Evolutionary conservation across 1,284 basidiomycete genomes (phyloP).

Genomic region (Flammula alnicola): DNA sequence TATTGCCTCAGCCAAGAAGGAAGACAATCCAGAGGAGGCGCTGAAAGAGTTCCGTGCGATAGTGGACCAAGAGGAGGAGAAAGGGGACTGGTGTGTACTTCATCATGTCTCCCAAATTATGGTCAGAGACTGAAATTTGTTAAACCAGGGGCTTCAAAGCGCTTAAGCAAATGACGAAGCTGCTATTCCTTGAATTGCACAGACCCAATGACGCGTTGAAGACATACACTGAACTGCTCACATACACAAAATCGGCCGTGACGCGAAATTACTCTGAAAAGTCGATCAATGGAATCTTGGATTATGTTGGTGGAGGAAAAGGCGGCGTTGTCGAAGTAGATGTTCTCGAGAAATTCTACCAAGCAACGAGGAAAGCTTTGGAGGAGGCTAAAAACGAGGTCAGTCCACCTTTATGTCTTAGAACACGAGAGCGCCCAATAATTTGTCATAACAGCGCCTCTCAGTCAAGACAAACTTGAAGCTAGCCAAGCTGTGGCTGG

Average conservation of each 20-base stretch:
- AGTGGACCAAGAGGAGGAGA: slow-evolving; percentile 86
- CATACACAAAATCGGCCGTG: slow-evolving; percentile 92
- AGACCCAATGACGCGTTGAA: slow-evolving; percentile 85
- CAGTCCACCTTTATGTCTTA: slow-evolving; percentile 27
- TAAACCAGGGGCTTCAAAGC: slow-evolving; percentile 94
- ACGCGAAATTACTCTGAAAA: slow-evolving; percentile 96
- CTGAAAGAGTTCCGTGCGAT: slow-evolving; percentile 87
- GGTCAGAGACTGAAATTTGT: slow-evolving; percentile 5
- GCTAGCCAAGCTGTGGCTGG: slow-evolving; percentile 96
- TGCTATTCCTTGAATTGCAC: slow-evolving; percentile 83
- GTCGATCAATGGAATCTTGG: slow-evolving; percentile 97
- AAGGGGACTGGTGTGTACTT: slow-evolving; percentile 87
- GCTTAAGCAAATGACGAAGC: slow-evolving; percentile 96
- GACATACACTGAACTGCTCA: slow-evolving; percentile 85
- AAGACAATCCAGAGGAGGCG: slow-evolving; percentile 89
- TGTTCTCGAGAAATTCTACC: slow-evolving; percentile 93
- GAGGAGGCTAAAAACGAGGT: slow-evolving; percentile 97
- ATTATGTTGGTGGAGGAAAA: slow-evolving; percentile 96
- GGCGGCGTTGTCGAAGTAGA: slow-evolving; percentile 83
- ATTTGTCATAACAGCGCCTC: slow-evolving; percentile 66
- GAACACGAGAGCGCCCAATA: too few species aligned
- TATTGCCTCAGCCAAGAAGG: slow-evolving; percentile 78
- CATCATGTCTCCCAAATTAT: neutral
- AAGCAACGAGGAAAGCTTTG: slow-evolving; percentile 88
- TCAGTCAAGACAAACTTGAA: slow-evolving; percentile 97